Percentiles rank a stretch among this genome's conserved stretches.
phyloP scores from a whole-genome alignment of 2,329 filamentous ascomycete species.

The Colletotrichum shisoi region DNA sequence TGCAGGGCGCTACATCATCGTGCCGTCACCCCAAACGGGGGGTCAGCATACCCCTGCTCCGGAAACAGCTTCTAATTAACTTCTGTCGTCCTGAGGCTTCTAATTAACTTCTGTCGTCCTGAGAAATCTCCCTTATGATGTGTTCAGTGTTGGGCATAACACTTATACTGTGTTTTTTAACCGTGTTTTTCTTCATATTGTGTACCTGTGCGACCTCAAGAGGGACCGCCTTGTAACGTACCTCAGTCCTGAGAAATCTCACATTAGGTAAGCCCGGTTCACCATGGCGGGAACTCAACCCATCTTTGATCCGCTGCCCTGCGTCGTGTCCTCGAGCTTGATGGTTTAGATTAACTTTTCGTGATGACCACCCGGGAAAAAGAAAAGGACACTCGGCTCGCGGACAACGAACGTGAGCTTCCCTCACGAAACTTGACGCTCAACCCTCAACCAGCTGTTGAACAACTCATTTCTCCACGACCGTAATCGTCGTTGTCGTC shows the following conservation, averaged over 20 bases:
- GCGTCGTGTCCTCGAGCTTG: conserved; percentile 16
- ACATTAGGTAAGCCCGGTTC: conserved; percentile 32
- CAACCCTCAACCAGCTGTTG: neutral
- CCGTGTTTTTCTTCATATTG: too few relatives aligned
- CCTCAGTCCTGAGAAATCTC: conserved; percentile 19
- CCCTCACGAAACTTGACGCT: neutral
- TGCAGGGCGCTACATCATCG: conserved; percentile 39
- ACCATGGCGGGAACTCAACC: conserved; percentile 28
- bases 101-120: too few relatives aligned
- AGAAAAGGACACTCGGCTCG: neutral
- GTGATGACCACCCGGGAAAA: conserved; percentile 9
- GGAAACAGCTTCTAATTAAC: conserved; percentile 29
- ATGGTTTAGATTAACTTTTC: conserved; percentile 8
- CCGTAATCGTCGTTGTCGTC: conserved; percentile 1
- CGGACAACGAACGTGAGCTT: neutral
- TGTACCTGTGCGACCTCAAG: too few relatives aligned
- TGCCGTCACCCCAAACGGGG: conserved; percentile 26
- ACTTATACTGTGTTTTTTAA: too few relatives aligned
- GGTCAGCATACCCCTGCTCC: conserved; percentile 27
- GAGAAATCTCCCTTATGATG: too few relatives aligned
- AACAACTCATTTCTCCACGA: neutral
- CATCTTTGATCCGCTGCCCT: conserved; percentile 9
- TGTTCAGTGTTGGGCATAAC: too few relatives aligned
- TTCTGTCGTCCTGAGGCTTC: conserved; percentile 29
- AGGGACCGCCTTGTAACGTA: too few relatives aligned